Conservation (phyloP, 129 eudicot genomes). For the Centrapalus pauciflorus region DNA sequence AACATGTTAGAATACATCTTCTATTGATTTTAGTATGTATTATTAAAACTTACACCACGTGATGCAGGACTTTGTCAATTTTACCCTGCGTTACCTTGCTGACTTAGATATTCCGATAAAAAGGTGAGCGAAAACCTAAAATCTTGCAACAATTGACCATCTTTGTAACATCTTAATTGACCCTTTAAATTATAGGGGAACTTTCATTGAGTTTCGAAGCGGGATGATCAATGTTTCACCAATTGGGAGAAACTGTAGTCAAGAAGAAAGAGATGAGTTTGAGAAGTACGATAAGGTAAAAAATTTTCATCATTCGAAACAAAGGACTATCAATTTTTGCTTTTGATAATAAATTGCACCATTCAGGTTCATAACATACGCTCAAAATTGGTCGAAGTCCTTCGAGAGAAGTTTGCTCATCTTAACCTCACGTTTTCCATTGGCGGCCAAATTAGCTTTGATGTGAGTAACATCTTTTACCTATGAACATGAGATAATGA, state of each 20-base stretch:
- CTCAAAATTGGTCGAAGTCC: constrained; percentile 68
- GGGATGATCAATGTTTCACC: constrained; percentile 99
- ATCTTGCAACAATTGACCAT: background rate
- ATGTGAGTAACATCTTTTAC: constrained; percentile 52
- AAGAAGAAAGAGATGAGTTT: constrained; percentile 94
- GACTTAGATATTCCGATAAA: constrained; percentile 95
- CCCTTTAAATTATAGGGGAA: constrained; percentile 55
- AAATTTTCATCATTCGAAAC: background rate
- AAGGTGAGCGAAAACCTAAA: constrained; percentile 42
- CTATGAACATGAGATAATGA: background rate
- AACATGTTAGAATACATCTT: background rate
- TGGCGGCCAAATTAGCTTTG: constrained; percentile 98
- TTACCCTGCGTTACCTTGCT: constrained; percentile 87
- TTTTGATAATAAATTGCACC: constrained; percentile 6
- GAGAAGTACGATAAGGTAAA: constrained; percentile 92
- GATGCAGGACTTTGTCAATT: constrained; percentile 87
- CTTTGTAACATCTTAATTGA: constrained; percentile 10
- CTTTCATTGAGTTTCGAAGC: constrained; percentile 92
- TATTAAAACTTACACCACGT: constrained; percentile 1
- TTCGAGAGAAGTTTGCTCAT: constrained; percentile 83
- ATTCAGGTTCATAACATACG: constrained; percentile 80
- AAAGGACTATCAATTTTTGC: background rate
- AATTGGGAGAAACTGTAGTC: constrained; percentile 97
- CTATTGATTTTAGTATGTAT: background rate
- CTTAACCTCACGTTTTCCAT: constrained; percentile 83